These are phyloP conservation scores for Aspergillus japonicus DNA, from an alignment of 2,329 filamentous ascomycete species.

Conservation along the genomic window DNA sequence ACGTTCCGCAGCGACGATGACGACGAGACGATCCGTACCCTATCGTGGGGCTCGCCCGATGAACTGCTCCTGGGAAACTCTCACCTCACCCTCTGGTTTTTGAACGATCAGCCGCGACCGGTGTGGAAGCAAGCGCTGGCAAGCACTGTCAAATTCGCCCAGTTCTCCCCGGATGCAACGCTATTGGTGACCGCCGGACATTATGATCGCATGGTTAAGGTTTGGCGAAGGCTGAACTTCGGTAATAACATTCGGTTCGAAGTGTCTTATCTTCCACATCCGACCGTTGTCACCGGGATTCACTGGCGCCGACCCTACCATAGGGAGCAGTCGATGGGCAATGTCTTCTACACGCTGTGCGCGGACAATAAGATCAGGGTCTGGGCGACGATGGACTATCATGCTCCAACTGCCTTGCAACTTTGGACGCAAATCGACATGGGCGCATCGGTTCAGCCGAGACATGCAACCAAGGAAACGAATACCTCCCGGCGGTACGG, in stretches of 20 bases:
- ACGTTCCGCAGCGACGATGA: constrained; percentile 47
- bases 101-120: constrained; percentile 45
- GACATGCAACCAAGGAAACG: constrained; percentile 41
- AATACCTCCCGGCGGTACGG: constrained; percentile 60
- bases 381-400: constrained; percentile 75
- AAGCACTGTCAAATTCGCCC: constrained; percentile 69
- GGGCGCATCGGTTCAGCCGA: constrained; percentile 64
- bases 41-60: constrained; percentile 85
- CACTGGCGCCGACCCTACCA: constrained; percentile 83
- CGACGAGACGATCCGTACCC: constrained; percentile 48
- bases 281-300: constrained; percentile 72
- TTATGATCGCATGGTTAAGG: constrained; percentile 81
- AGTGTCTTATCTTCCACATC: constrained; percentile 85
- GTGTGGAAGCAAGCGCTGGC: constrained; percentile 76
- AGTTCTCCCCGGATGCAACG: constrained; percentile 81
- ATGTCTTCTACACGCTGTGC: constrained; percentile 87
- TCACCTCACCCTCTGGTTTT: constrained; percentile 67
- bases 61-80: constrained; percentile 79
- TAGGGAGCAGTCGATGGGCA: constrained; percentile 74
- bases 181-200: constrained; percentile 79
- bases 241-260: constrained; percentile 84
- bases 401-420: constrained; percentile 69
- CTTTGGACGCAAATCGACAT: constrained; percentile 82
- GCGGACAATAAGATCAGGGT: constrained; percentile 76
- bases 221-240: constrained; percentile 87